A percentile compares a stretch with the other conserved stretches of the same genome.
These are phyloP conservation scores for Laetiporus sulphureus DNA, from an alignment of 1,284 basidiomycete genomes.

Conservation along the genomic window DNA sequence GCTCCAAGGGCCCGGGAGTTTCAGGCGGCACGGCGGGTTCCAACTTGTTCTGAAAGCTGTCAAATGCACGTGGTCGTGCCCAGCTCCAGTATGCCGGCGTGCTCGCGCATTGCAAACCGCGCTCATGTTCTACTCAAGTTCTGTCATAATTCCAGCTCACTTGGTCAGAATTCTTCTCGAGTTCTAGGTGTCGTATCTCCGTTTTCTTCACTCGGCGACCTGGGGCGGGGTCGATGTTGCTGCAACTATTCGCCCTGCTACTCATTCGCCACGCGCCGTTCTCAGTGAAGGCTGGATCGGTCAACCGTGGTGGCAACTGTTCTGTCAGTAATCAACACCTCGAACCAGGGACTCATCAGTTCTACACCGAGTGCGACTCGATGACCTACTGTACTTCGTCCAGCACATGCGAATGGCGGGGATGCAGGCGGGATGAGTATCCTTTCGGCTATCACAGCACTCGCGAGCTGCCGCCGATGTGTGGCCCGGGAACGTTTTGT, in stretches of 20 bases:
- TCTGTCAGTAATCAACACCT: constrained; percentile 54
- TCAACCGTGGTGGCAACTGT: constrained; percentile 43
- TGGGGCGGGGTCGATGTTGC: constrained; percentile 7
- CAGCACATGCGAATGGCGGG: constrained; percentile 53
- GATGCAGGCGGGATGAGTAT: constrained; percentile 73
- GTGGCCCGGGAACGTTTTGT: constrained; percentile 62
- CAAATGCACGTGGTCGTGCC: too few relatives aligned
- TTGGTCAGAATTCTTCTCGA: too few relatives aligned
- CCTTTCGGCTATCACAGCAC: constrained; percentile 56
- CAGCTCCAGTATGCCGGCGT: too few relatives aligned
- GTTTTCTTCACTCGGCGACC: background rate
- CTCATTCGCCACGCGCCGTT: constrained; percentile 24
- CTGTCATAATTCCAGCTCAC: too few relatives aligned
- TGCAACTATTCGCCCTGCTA: constrained; percentile 36
- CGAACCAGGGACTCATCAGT: constrained; percentile 67
- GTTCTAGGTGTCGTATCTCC: too few relatives aligned
- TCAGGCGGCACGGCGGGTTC: too few relatives aligned
- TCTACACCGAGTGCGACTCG: constrained; percentile 71
- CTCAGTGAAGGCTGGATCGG: constrained; percentile 35
- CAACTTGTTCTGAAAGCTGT: too few relatives aligned
- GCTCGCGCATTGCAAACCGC: too few relatives aligned
- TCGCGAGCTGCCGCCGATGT: constrained; percentile 53
- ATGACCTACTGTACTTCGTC: constrained; percentile 58
- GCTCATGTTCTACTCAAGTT: too few relatives aligned
- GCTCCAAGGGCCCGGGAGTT: too few relatives aligned